Percentiles rank a stretch among this genome's conserved stretches.
Conservation (phyloP, 2,329 filamentous ascomycete genomes). For the Trichoderma harzianum region DNA sequence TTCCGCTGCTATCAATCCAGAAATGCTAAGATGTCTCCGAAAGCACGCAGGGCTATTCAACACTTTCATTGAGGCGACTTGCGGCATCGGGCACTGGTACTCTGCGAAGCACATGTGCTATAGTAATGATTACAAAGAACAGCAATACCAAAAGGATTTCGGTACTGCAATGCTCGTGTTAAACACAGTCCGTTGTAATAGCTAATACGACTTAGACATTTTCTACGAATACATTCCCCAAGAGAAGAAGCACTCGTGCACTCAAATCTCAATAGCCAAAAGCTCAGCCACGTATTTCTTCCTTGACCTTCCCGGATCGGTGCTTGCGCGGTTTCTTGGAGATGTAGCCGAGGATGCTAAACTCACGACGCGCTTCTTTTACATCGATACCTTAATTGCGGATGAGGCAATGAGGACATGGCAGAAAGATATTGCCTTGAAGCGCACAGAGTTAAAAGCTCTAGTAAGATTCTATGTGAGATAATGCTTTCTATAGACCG, state of each 20-base stretch:
- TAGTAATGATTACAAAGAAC: not conserved
- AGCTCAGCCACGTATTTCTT: not conserved
- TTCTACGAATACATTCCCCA: not conserved
- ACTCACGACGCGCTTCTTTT: not conserved
- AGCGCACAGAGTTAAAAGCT: not conserved
- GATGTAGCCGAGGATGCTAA: not conserved
- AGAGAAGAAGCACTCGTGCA: not conserved
- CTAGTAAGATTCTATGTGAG: not conserved
- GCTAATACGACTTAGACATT: not conserved
- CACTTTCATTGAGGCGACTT: not conserved
- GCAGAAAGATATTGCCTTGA: not conserved
- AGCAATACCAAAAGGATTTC: not conserved
- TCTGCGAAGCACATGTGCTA: not conserved
- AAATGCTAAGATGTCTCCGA: not conserved
- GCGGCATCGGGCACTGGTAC: not conserved
- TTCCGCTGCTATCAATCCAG: not conserved
- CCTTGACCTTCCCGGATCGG: not conserved
- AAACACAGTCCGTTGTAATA: not conserved
- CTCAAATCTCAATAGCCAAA: not conserved
- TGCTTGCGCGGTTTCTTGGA: not conserved
- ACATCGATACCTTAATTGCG: not conserved
- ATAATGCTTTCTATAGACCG: fast-evolving
- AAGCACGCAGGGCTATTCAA: not conserved
- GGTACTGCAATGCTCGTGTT: not conserved
- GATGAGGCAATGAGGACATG: not conserved